These are phyloP conservation scores for Fusarium denticulatum DNA, from an alignment of 2,329 filamentous ascomycete genomes.

Conservation along the genomic window DNA sequence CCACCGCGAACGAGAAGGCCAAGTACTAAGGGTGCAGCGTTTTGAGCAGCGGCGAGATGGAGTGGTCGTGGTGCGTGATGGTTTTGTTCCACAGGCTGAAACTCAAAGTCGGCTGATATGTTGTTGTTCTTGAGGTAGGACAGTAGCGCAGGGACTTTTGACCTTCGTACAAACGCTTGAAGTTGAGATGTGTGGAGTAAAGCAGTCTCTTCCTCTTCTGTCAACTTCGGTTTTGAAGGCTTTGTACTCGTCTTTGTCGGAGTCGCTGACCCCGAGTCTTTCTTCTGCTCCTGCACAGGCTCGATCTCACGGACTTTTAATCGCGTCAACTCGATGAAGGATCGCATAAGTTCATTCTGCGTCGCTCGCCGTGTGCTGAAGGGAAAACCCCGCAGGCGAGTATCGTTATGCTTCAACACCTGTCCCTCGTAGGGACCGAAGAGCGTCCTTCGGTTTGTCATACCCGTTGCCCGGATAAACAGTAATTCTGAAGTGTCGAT, in stretches of 20 bases:
- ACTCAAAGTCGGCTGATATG: slow-evolving; percentile 76
- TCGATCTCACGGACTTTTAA: slow-evolving; percentile 85
- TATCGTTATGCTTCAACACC: slow-evolving; percentile 80
- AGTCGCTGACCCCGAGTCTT: slow-evolving; percentile 50
- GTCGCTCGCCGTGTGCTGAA: slow-evolving; percentile 94
- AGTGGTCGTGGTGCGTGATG: slow-evolving; percentile 85
- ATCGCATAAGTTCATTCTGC: slow-evolving; percentile 92
- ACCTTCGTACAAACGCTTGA: slow-evolving; percentile 86
- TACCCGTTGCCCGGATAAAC: slow-evolving; percentile 90
- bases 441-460: slow-evolving; percentile 84
- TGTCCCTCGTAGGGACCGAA: slow-evolving; percentile 94
- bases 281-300: slow-evolving; percentile 66
- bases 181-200: slow-evolving; percentile 88
- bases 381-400: slow-evolving; percentile 85
- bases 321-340: slow-evolving; percentile 91
- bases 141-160: slow-evolving; percentile 86
- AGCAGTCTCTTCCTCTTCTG: slow-evolving; percentile 85
- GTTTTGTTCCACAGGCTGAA: slow-evolving; percentile 76
- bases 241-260: slow-evolving; percentile 56
- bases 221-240: slow-evolving; percentile 70
- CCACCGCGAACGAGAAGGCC: slow-evolving; percentile 79
- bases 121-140: slow-evolving; percentile 84
- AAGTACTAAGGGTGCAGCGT: slow-evolving; percentile 78
- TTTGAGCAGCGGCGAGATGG: slow-evolving; percentile 85
- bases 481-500: slow-evolving; percentile 86